Conservation (phyloP, 345 rosid species). For the Anacardium occidentale region DNA sequence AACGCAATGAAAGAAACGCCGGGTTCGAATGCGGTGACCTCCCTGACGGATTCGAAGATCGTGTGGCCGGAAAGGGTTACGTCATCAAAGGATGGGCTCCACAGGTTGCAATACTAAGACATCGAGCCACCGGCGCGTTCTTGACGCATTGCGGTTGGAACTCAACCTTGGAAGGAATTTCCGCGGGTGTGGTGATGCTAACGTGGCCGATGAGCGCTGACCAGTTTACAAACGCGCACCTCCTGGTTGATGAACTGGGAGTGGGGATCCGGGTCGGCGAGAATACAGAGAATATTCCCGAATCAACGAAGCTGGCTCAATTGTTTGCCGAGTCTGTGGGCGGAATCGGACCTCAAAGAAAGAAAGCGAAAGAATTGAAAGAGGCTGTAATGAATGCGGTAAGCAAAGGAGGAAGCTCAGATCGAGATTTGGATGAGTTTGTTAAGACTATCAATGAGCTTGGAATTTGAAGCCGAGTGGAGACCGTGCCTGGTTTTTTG, state of each 20-base stretch:
- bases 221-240: constrained; percentile 31
- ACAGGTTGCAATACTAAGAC: constrained; percentile 19
- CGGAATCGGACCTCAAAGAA: constrained; percentile 9
- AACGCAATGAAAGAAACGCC: background rate
- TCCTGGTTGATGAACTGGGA: constrained; percentile 32
- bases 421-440: constrained; percentile 30
- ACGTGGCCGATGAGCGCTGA: constrained; percentile 50
- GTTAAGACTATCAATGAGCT: constrained; percentile 10
- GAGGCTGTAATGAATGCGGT: constrained; percentile 22
- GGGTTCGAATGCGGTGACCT: background rate
- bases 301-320: constrained; percentile 30
- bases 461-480: background rate
- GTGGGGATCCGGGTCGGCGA: constrained; percentile 38
- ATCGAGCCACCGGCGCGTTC: constrained; percentile 20
- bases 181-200: constrained; percentile 38
- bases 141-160: constrained; percentile 25
- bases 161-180: constrained; percentile 29
- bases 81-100: constrained; percentile 24
- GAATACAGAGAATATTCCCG: constrained; percentile 29
- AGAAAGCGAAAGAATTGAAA: constrained; percentile 20
- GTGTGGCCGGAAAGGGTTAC: constrained; percentile 15
- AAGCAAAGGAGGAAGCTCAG: constrained; percentile 35
- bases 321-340: constrained; percentile 29
- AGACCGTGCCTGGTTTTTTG: background rate
- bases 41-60: constrained; percentile 15